Evolutionary conservation across 2,329 filamentous ascomycete species (phyloP).

Genomic region (Aspergillus tamarii): DNA sequence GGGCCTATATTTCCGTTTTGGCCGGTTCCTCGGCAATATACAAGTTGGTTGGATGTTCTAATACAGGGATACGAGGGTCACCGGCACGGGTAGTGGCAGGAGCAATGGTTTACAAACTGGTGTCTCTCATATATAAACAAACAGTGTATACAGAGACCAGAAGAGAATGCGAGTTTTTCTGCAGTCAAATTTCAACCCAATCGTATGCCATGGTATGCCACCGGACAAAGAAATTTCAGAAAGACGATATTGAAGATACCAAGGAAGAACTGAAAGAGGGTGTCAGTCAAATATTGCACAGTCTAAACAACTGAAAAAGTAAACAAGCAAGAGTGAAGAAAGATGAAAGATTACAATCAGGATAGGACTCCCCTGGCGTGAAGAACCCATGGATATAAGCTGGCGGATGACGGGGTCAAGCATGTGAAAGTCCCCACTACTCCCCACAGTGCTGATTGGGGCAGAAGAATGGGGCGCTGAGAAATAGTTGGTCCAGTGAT

Average conservation of each 20-base stretch:
- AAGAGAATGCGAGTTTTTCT: neutral
- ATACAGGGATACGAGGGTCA: neutral
- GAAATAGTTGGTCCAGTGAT: conserved; percentile 6
- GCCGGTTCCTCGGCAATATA: neutral
- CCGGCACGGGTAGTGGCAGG: no score
- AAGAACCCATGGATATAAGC: conserved; percentile 16
- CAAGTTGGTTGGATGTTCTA: no score
- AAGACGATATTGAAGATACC: neutral
- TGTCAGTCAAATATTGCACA: neutral
- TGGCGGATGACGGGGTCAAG: conserved; percentile 11
- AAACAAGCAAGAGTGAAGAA: neutral
- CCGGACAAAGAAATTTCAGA: neutral
- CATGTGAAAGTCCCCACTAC: conserved; percentile 30
- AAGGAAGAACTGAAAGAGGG: neutral
- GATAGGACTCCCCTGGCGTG: neutral
- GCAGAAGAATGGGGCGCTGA: neutral
- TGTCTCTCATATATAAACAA: neutral
- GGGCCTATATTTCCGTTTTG: neutral
- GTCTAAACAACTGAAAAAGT: neutral
- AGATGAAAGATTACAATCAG: neutral
- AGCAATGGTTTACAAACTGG: neutral
- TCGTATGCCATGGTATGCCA: neutral
- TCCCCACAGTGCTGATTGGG: conserved; percentile 7
- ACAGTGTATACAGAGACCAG: neutral
- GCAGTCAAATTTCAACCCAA: neutral